Base-by-base conservation (phyloP, 495 filamentous ascomycete genomes). In the Bombardia bombarda region DNA sequence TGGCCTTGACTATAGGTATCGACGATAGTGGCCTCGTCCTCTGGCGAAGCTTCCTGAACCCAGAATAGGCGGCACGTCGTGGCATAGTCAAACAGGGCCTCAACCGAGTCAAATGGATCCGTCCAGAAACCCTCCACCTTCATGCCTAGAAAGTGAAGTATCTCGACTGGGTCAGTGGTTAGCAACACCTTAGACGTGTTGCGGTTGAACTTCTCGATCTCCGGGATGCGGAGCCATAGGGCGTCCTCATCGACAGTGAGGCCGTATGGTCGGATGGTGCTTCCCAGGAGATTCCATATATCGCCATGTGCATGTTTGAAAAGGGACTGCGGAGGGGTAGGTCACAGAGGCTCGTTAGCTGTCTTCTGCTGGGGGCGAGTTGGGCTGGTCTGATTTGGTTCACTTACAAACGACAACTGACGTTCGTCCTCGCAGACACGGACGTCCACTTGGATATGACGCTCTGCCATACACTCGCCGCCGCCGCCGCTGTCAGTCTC, bases 231-330 rank as follows among this genome's bases (percentile, higher is more conserved):
- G 1, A 87, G 42, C 51, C 73, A 72, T 16, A 87, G 47, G 4
- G 77, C 82, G 0, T 46, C 48, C 43, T 81, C 67, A 47, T 78
- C 83, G 30, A 75, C 65, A 0, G 77, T 83, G 17, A 87, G 66
- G 9, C 84, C 82, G 22, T 76, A 74, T 0, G 69, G 69, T 6
- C 79, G 66, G 14, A 83, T 75, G 12, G 63, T 77, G 23, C 68
- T 63, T 1, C 83, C 82, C 0, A 87, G 50, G 1, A 88, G 63
- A 33, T 78, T 80, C 74, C 75, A 79, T 0, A 87, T 49, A 42
- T 86, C 84, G 24, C 81, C 77, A 38, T 86, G 79, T 2, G 72
- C 70, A 9, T 75, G 58, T 49, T 75, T 77, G 56, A 84, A 83
- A 20, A 73, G 53, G 42, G 67, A 58, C 58, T 61, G 24, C 1